Evolutionary conservation across 129 eudicot genomes (phyloP).

Genomic region (Helichrysum umbraculigerum): DNA sequence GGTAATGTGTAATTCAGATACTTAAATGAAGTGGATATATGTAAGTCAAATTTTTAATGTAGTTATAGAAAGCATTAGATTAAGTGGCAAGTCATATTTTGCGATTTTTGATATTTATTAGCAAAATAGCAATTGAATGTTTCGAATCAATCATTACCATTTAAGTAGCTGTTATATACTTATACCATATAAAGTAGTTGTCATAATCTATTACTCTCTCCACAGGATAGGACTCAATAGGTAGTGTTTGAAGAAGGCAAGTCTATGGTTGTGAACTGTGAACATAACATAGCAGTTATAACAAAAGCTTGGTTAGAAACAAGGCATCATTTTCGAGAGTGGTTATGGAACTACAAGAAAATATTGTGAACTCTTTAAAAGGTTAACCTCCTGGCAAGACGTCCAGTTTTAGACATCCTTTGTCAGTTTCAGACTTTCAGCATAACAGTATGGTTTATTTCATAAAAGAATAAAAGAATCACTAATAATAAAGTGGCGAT

Average conservation of each 20-base stretch:
- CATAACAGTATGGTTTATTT: background rate
- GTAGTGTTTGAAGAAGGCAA: background rate
- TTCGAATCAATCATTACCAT: too few relatives aligned
- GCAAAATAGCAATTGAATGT: too few relatives aligned
- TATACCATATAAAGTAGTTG: background rate
- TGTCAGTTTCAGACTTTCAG: background rate
- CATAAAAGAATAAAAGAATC: background rate
- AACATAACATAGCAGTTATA: background rate
- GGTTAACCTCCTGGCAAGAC: background rate
- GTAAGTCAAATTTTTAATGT: background rate
- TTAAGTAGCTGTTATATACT: background rate
- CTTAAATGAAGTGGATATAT: constrained; percentile 7
- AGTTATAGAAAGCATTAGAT: background rate
- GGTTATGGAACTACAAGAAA: too few relatives aligned
- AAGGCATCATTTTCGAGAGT: background rate
- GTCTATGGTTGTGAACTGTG: background rate
- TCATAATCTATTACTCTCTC: background rate
- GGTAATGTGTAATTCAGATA: too few relatives aligned
- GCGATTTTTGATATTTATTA: too few relatives aligned
- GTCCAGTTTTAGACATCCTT: background rate
- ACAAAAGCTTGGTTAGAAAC: background rate
- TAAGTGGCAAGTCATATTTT: background rate
- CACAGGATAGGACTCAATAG: background rate
- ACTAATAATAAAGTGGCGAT: background rate
- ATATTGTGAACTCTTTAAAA: too few relatives aligned